Percentiles rank a stretch among this genome's conserved stretches.
Evolutionary conservation across 2,329 filamentous ascomycete species (phyloP).

Genomic region (Aspergillus phoenicis): DNA sequence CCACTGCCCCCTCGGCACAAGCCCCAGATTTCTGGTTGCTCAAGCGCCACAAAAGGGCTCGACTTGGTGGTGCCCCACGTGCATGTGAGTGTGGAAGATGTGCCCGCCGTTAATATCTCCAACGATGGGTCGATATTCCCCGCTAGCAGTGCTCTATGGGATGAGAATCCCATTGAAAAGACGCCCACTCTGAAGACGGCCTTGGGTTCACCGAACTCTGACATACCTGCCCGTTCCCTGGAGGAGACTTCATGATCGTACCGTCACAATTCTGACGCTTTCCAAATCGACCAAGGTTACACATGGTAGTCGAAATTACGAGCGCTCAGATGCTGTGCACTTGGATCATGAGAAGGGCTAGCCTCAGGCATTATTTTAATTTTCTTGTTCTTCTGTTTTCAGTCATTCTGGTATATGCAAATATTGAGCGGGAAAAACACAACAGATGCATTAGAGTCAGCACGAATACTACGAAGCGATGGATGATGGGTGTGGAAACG

Average conservation of each 20-base stretch:
- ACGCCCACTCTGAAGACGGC: constrained; percentile 14
- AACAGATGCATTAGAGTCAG: not conserved
- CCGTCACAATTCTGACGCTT: not conserved
- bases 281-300: not conserved
- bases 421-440: not conserved
- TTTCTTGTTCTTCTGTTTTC: not conserved
- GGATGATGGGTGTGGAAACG: constrained; percentile 2
- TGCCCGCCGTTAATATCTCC: constrained; percentile 20
- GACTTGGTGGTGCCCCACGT: constrained; percentile 47
- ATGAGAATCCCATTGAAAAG: constrained; percentile 19
- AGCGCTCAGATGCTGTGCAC: not conserved
- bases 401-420: not conserved
- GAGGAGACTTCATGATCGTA: not conserved
- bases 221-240: constrained; percentile 3
- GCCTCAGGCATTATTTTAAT: not conserved
- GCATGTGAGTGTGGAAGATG: constrained; percentile 17
- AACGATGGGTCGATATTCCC: constrained; percentile 34
- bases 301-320: not conserved
- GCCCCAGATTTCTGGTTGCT: constrained; percentile 38
- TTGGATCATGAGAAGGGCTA: not conserved
- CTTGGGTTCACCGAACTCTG: constrained; percentile 5
- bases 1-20: constrained; percentile 46
- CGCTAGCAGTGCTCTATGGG: constrained; percentile 34
- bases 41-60: constrained; percentile 37
- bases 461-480: not conserved